Evolutionary conservation across 768 basidiomycete species (phyloP), one percentile per base, ranked within the genome.

Genomic region (Xanthoconium stramineum): DNA sequence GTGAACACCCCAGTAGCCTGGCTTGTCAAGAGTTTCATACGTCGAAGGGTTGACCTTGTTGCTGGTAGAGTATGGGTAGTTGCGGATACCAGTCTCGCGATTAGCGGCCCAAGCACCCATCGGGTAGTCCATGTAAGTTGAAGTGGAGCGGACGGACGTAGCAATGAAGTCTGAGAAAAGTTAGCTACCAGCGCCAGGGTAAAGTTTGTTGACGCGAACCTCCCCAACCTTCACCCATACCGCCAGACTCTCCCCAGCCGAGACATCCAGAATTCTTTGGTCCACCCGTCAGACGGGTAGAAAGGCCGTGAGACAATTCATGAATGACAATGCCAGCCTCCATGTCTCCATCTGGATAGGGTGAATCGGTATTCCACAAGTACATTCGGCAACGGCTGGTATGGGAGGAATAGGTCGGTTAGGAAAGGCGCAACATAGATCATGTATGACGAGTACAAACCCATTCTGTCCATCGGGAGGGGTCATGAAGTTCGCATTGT

Each of bases 171-270:
- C 91, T 78, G 47, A 32, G 11, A 24, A 3, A 40, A 2, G 19
- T 64, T 10, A 53, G 48, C 42, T 30, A 24, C 15, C 6, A 44
- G 49, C 6, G 55, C 10, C 6, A 47, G 28, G 13, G 10, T 3
- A 10, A 42, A 0, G 52, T 13, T 20, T 5, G 6, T 8, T 0
- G 4, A 14, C 24, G 72, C 76, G 44, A 53, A 81, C 83, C 86
- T 60, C 94, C 94, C 94, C 94, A 97, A 14, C 94, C 94, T 74
- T 97, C 94, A 61, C 95, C 95, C 95, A 98, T 98, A 28, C 94
- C 96, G 38, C 96, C 96, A 29, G 86, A 80, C 76, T 98, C 94
- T 50, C 96, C 95, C 87, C 90, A 98, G 12, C 92, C 93, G 53
- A 98, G 84, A 70, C 95, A 97, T 3, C 89, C 91, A 32, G 92